Conservation (phyloP, 768 basidiomycete species). For the Paxillus rubicundulus region DNA sequence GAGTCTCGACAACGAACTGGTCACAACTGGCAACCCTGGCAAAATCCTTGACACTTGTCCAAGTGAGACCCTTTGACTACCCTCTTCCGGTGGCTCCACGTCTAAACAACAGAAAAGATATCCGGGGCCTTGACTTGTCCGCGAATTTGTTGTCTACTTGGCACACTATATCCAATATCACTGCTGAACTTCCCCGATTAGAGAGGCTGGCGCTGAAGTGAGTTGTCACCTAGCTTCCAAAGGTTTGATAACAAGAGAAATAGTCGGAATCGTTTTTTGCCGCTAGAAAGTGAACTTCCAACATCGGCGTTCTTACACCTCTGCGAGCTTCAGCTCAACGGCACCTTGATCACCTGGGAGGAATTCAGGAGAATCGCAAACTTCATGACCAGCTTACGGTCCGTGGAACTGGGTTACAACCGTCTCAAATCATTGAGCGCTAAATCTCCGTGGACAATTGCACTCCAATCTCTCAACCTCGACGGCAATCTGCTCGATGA, state of each 20-base stretch:
- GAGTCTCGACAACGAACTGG: constrained; percentile 70
- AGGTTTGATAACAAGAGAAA: constrained; percentile 15
- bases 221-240: constrained; percentile 30
- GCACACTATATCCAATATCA: constrained; percentile 64
- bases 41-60: constrained; percentile 58
- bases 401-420: constrained; percentile 75
- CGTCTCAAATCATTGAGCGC: constrained; percentile 38
- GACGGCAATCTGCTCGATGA: constrained; percentile 61
- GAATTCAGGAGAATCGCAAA: constrained; percentile 53
- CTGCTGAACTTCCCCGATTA: constrained; percentile 57
- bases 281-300: constrained; percentile 35
- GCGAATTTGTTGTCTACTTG: constrained; percentile 69
- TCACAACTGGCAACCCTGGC: constrained; percentile 53
- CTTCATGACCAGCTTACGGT: constrained; percentile 51
- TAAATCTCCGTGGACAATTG: constrained; percentile 9
- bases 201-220: constrained; percentile 77
- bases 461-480: constrained; percentile 59
- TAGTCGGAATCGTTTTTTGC: constrained; percentile 68
- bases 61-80: constrained; percentile 47
- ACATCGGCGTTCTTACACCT: constrained; percentile 48
- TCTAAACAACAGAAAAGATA: constrained; percentile 43
- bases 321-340: constrained; percentile 70
- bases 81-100: constrained; percentile 5
- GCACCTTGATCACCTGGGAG: constrained; percentile 68
- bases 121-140: constrained; percentile 81